These are phyloP conservation scores for Naegleria fowleri DNA, from an alignment of 208 protist genomes.

Conservation along the genomic window DNA sequence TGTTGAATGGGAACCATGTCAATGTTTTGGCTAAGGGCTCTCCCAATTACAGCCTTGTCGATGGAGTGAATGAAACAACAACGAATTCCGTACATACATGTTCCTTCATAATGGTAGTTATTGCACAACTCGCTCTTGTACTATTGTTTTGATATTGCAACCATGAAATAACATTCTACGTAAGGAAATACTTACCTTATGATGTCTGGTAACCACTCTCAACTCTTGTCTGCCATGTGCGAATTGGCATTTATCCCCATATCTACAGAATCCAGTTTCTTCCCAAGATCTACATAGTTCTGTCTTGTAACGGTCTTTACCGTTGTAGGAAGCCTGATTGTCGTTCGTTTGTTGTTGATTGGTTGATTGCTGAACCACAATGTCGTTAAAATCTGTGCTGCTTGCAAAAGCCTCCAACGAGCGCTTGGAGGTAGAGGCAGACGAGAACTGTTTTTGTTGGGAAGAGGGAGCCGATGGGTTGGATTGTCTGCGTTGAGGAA, in stretches of 20 bases:
- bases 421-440: background rate
- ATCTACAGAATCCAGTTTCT: background rate
- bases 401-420: background rate
- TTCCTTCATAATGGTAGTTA: conserved; percentile 2
- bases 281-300: conserved; percentile 12
- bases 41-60: background rate
- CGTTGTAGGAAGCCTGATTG: background rate
- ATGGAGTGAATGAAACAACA: conserved; percentile 18
- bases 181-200: background rate
- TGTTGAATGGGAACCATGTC: background rate
- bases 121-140: conserved; percentile 24
- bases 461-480: background rate
- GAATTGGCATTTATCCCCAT: conserved; percentile 25
- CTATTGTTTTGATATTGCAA: background rate
- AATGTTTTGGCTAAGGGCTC: conserved; percentile 24
- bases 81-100: conserved; percentile 2
- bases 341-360: conserved; percentile 19
- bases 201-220: background rate
- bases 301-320: conserved; percentile 25
- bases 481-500: background rate
- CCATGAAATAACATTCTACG: background rate
- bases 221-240: conserved; percentile 21
- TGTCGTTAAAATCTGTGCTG: background rate
- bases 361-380: background rate
- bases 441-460: background rate